Base-by-base conservation (phyloP, 768 basidiomycete genomes). In the Amanita rimosa region DNA sequence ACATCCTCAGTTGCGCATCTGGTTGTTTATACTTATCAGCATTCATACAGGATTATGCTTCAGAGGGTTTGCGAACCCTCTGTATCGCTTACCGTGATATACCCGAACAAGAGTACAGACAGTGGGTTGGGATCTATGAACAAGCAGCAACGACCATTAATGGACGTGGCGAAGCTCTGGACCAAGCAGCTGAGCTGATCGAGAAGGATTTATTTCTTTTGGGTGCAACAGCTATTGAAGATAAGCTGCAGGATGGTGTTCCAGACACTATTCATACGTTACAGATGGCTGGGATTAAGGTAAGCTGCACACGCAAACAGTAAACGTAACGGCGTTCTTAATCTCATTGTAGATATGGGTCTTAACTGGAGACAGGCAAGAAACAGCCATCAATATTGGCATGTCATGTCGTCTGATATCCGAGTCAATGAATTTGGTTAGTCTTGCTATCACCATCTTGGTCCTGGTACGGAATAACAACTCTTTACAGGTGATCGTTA, bases 311-410 rank as follows among this genome's bases (percentile, higher is more conserved):
- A 7, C n/a, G 26, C 31, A 31, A 31, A 11, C 24, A n/a, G 6
- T 33, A 17, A 29, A 2, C 24, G 4, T 26, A 6, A 46, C 51
- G 24, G 33, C 52, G n/a, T 46, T 41, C 16, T 44, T 40, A 27
- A 31, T 55, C 13, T 16, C 22, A 19, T 31, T 24, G 6, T 54
- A 86, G 83, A 83, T 99, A 14, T 99, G 96, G 96, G 94, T 99
- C 6, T 68, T 99, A 44, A 99, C 96, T 2, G 96, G 96, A 1
- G 96, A 99, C 64, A 73, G 96, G 55, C 96, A 99, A 68, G 96
- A 99, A 66, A 99, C 96, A 1, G 96, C 96, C 13, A 97, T 99
- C 66, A 99, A 99, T 59, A 98, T 99, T 54, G 96, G 96, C 46
- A 83, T 98, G 76, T 95, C 93, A 1, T 98, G 96, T 69, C 78